These are phyloP conservation scores for Asclepias syriaca DNA, from an alignment of 257 asterid genomes.

Conservation along the genomic window DNA sequence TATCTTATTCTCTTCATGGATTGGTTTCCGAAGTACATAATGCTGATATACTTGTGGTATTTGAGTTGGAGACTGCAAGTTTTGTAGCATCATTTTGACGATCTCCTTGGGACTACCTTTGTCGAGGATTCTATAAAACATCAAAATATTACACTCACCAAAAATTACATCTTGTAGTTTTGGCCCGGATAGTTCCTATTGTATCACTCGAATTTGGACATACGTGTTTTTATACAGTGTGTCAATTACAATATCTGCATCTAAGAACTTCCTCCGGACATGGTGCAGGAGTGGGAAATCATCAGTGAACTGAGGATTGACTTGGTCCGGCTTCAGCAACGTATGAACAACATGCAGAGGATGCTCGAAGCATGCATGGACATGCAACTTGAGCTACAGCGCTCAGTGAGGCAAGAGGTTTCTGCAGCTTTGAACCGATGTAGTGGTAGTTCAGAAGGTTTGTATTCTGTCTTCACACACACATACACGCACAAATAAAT, in stretches of 20 bases:
- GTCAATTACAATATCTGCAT: slow-evolving; percentile 1
- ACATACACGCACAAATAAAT: background rate
- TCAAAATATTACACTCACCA: background rate
- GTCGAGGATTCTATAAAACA: background rate
- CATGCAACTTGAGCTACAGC: slow-evolving; percentile 78
- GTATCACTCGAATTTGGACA: background rate
- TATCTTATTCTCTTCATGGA: background rate
- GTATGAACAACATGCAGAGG: slow-evolving; percentile 73
- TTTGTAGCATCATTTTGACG: background rate
- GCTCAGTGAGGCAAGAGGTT: slow-evolving; percentile 65
- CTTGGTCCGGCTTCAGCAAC: slow-evolving; percentile 71
- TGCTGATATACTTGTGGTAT: background rate
- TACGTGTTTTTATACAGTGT: background rate
- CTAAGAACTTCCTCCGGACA: background rate
- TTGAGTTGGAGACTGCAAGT: background rate
- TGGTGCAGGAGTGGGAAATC: slow-evolving; percentile 59
- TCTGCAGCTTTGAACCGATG: slow-evolving; percentile 73
- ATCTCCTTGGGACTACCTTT: background rate
- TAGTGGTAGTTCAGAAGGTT: slow-evolving; percentile 45
- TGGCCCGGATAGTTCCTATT: too few species aligned
- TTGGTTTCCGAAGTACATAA: background rate
- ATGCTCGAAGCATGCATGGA: slow-evolving; percentile 89
- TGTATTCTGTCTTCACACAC: background rate
- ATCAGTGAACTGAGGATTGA: slow-evolving; percentile 67
- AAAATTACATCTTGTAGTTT: slow-evolving; percentile 1